Conservation (phyloP, 2,329 filamentous ascomycete species). For the Aspergillus piperis region DNA sequence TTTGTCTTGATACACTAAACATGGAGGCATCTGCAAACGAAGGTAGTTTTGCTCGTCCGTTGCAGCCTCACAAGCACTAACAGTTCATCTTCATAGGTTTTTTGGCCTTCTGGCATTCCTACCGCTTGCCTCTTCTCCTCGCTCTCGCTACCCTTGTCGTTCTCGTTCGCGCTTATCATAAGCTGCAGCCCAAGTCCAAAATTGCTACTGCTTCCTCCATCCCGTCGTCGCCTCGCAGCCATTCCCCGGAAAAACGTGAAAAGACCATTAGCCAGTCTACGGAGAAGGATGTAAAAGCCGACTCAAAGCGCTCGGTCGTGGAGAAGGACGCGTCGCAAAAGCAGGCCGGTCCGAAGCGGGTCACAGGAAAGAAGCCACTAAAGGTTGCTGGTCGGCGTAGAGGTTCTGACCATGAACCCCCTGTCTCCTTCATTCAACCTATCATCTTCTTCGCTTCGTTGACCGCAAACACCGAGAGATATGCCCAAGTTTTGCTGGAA, state of each 20-base stretch:
- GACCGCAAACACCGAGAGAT: conserved; percentile 77
- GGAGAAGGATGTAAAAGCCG: not conserved
- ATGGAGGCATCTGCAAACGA: conserved; percentile 16
- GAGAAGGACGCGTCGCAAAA: conserved; percentile 18
- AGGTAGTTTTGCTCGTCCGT: conserved; percentile 2
- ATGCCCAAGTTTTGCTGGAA: conserved; percentile 65
- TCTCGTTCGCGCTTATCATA: conserved; percentile 28
- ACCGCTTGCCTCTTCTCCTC: conserved; percentile 49
- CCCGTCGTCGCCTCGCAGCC: conserved; percentile 34
- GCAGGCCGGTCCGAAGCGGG: conserved; percentile 34
- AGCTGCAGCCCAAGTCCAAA: conserved; percentile 27
- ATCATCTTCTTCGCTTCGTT: conserved; percentile 88
- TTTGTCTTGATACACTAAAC: not conserved
- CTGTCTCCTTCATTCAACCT: conserved; percentile 55
- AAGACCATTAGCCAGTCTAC: conserved; percentile 11
- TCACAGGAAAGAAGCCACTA: conserved; percentile 35
- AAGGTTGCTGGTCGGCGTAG: conserved; percentile 30
- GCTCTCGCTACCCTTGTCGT: conserved; percentile 41
- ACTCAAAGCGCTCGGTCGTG: not conserved
- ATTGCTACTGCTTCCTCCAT: conserved; percentile 32
- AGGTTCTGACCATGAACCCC: conserved; percentile 19
- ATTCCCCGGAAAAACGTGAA: conserved; percentile 27
- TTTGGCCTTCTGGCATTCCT: conserved; percentile 50
- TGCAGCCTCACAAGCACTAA: not conserved
- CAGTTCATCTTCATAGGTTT: conserved; percentile 29